Base-by-base conservation (phyloP, 2,329 filamentous ascomycete genomes). In the Curvularia spicifera region DNA sequence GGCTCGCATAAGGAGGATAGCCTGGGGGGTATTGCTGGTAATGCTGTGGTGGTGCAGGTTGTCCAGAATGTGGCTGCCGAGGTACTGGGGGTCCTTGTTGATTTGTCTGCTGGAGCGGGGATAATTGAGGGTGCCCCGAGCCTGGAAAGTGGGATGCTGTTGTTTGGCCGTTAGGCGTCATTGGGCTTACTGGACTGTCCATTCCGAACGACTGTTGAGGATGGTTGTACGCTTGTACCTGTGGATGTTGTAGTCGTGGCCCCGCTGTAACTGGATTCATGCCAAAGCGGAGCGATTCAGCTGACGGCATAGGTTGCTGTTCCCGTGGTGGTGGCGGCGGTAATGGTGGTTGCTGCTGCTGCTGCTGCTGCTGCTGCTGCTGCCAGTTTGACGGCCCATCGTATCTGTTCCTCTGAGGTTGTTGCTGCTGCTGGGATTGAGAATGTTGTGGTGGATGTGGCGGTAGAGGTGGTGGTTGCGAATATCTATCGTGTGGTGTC, bases 161-260 rank as follows among this genome's bases (percentile, higher is more conserved):
- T 9, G 61, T 62, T 35, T 70, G 71, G 26, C 66, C 57, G 20
- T 73, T 70, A 5, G 75, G 71, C 10, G 67, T 70, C 29, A 77
- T 70, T 3, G 76, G 76, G 49, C 76, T 78, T 15, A 78, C 73
- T 8, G 75, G 75, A 40, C 75, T 77, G 31, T 70, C 71, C 3
- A 71, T 43, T 22, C 67, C 69, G 51, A 73, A 67, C 3, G 68
- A 53, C 35, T 58, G 65, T 10, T 56, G 39, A 31, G 66, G 67
- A 29, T 69, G 64, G 24, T 52, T 56, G 33, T 70, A 74, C 54
- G 73, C 15, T 58, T 74, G 63, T 47, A 65, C 60, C 18, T 72
- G 70, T 29, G 75, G 57, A 70, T 65, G 59, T 52, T 61, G 33
- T 45, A 61, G 65, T 67, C 67, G 69, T 65, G 76, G 28, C 46